Percentiles rank a stretch among this genome's conserved stretches.
Conservation (phyloP, 768 basidiomycete genomes). For the Boletus tomentosulus region DNA sequence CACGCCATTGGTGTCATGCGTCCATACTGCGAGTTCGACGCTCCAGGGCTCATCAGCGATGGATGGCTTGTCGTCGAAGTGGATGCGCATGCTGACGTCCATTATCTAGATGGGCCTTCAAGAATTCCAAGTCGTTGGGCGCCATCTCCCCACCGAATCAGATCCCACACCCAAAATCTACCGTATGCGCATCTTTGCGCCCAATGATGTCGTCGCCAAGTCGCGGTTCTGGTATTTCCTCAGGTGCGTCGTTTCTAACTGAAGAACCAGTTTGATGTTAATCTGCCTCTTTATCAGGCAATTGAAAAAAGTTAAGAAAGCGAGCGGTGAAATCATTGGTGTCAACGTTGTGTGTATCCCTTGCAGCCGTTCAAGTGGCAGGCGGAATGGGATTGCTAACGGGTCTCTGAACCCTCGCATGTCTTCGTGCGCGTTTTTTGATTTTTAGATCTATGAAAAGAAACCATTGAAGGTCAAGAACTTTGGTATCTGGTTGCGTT, state of each 20-base stretch:
- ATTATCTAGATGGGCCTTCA: slow-evolving; percentile 63
- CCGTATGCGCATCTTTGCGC: slow-evolving; percentile 99
- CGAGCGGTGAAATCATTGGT: slow-evolving; percentile 97
- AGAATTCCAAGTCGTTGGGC: slow-evolving; percentile 97
- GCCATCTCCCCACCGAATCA: slow-evolving; percentile 90
- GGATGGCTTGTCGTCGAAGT: slow-evolving; percentile 26
- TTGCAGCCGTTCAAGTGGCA: slow-evolving; percentile 82
- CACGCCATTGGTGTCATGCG: not conserved
- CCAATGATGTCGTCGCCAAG: slow-evolving; percentile 98
- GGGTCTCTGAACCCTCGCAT: slow-evolving; percentile 12
- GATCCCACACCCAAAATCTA: slow-evolving; percentile 97
- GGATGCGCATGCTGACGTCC: slow-evolving; percentile 20
- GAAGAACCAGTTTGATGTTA: not conserved
- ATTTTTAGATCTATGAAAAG: slow-evolving; percentile 89
- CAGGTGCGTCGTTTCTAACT: slow-evolving; percentile 46
- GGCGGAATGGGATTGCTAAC: slow-evolving; percentile 69
- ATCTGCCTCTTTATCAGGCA: slow-evolving; percentile 50
- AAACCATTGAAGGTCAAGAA: slow-evolving; percentile 98
- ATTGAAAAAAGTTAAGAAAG: slow-evolving; percentile 99
- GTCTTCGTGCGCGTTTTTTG: slow-evolving; percentile 3
- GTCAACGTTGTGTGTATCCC: slow-evolving; percentile 91
- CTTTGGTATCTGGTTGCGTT: slow-evolving; percentile 99
- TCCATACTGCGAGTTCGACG: not conserved
- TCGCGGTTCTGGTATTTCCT: slow-evolving; percentile 99
- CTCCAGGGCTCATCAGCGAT: slow-evolving; percentile 14